These are phyloP conservation scores for Silene vulgaris DNA, from an alignment of 179 eudicot species.

Conservation along the genomic window DNA sequence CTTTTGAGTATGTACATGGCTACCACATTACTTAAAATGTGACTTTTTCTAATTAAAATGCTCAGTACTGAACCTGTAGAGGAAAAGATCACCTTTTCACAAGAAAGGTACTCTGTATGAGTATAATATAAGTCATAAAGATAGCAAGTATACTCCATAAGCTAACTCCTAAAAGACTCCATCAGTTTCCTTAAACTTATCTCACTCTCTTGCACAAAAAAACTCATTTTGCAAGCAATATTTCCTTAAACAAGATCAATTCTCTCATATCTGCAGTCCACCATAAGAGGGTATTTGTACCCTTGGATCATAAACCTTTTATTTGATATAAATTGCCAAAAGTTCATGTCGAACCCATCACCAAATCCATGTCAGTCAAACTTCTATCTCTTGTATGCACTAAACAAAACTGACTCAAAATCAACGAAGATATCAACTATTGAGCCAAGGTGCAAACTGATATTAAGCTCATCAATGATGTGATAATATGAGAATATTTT, in stretches of 20 bases:
- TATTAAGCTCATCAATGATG: neutral
- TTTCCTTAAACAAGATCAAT: neutral
- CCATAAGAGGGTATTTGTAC: neutral
- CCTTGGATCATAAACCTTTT: neutral
- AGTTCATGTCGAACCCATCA: neutral
- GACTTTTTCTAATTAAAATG: neutral
- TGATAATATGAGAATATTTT: too few relatives aligned
- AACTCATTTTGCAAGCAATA: neutral
- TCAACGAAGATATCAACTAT: neutral
- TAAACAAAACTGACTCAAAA: neutral
- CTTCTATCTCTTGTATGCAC: neutral
- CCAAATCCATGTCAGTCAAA: neutral
- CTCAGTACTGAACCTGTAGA: neutral
- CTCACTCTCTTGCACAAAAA: neutral
- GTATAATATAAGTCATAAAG: neutral
- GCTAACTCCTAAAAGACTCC: neutral
- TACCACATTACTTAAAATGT: neutral
- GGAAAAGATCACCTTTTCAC: neutral
- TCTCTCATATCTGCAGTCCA: neutral
- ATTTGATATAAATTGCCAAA: neutral
- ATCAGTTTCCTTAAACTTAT: neutral
- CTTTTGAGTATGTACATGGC: neutral
- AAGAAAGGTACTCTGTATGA: neutral
- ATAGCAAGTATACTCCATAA: neutral
- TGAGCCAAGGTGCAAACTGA: constrained; percentile 6